A percentile compares a stretch with the other conserved stretches of the same genome.
phyloP scores from a whole-genome alignment of 2,329 filamentous ascomycete genomes.

The Fusarium domesticum region DNA sequence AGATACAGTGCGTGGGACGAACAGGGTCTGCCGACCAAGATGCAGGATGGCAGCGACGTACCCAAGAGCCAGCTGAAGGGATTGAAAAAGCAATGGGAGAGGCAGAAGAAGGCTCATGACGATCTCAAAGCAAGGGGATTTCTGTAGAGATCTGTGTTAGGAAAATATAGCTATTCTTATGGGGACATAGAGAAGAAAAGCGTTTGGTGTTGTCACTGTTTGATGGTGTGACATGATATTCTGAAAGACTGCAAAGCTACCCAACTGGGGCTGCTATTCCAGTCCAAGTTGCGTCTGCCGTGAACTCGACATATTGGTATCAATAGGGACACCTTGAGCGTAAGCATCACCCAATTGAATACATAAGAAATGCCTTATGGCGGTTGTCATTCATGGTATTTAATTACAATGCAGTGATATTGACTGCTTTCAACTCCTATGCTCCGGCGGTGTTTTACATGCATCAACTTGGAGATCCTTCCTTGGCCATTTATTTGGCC shows the following conservation, averaged over 20 bases:
- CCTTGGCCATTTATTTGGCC: neutral
- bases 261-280: too few species aligned
- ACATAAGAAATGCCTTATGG: too few species aligned
- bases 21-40: conserved; percentile 74
- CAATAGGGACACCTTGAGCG: too few species aligned
- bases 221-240: too few species aligned
- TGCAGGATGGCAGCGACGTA: conserved; percentile 74
- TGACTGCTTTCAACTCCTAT: neutral
- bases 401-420: neutral
- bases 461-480: neutral
- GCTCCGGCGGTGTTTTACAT: neutral
- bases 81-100: conserved; percentile 84
- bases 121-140: conserved; percentile 43
- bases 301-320: too few species aligned
- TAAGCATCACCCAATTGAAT: too few species aligned
- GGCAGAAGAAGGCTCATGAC: conserved; percentile 81
- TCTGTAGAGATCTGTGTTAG: conserved; percentile 12
- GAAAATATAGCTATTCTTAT: neutral
- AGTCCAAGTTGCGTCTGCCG: too few species aligned
- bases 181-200: conserved; percentile 7
- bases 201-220: too few species aligned
- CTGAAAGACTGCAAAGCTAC: too few species aligned
- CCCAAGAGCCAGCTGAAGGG: conserved; percentile 79
- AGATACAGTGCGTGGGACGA: conserved; percentile 75
- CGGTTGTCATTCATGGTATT: neutral